Percentiles rank a stretch among this genome's conserved stretches.
Conservation (phyloP, 805 yeast species). For the Candida odintsovae region DNA sequence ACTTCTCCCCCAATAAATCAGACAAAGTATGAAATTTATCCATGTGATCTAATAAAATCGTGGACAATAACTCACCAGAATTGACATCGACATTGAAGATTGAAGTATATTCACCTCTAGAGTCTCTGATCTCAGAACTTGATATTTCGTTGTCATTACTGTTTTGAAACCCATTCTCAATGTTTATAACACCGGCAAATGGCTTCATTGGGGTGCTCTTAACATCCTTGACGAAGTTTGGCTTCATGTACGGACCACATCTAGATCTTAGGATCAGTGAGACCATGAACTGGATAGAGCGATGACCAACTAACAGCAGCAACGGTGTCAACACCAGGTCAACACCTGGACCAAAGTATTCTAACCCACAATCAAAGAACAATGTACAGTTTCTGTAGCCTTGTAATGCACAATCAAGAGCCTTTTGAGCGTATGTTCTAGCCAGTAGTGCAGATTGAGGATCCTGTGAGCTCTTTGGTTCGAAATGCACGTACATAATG, state of each 20-base stretch:
- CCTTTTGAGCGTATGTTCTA: conserved; percentile 35
- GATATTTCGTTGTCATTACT: conserved; percentile 19
- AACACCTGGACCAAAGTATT: conserved; percentile 32
- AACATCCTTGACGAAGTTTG: conserved; percentile 4
- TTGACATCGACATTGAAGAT: conserved; percentile 30
- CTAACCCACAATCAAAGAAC: conserved; percentile 32
- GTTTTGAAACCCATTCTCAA: conserved; percentile 5
- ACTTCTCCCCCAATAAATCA: conserved; percentile 46
- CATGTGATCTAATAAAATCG: conserved; percentile 34
- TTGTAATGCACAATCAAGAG: conserved; percentile 37
- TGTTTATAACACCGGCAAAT: conserved; percentile 10
- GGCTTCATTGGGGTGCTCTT: conserved; percentile 7
- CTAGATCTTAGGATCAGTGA: conserved; percentile 45
- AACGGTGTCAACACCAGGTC: conserved; percentile 45
- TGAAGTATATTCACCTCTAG: conserved; percentile 20
- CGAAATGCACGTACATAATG: conserved; percentile 39
- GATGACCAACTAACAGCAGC: conserved; percentile 46
- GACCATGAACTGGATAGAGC: conserved; percentile 54
- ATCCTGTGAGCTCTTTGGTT: conserved; percentile 34
- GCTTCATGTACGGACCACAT: conserved; percentile 36
- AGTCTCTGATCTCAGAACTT: conserved; percentile 17
- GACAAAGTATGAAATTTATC: conserved; percentile 35
- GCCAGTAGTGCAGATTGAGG: conserved; percentile 29
- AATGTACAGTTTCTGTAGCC: conserved; percentile 36
- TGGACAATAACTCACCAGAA: conserved; percentile 32